A percentile compares a stretch with the other conserved stretches of the same genome.
These are phyloP conservation scores for Rehmannia glutinosa DNA, from an alignment of 257 asterid genomes.

Conservation along the genomic window DNA sequence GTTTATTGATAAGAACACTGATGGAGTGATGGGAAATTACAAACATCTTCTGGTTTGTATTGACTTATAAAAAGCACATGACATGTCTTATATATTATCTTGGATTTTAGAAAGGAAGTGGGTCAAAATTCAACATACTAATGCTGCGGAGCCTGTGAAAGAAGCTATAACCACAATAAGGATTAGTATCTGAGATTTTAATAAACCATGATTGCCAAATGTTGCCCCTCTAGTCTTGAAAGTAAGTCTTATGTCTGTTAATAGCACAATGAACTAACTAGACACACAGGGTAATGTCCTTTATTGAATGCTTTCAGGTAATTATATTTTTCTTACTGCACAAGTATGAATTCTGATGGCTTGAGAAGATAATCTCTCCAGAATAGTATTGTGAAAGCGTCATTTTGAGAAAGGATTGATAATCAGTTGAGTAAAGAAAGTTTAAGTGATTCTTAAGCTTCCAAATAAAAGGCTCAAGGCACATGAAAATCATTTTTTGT, in stretches of 20 bases:
- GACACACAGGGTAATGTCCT: too few relatives aligned
- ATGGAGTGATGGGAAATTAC: neutral
- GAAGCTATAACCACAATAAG: constrained; percentile 7
- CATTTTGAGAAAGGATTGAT: neutral
- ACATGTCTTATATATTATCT: neutral
- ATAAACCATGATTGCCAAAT: constrained; percentile 4
- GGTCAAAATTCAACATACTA: neutral
- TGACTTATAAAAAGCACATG: neutral
- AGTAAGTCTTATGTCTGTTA: neutral
- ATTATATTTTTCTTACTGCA: neutral
- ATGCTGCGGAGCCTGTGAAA: neutral
- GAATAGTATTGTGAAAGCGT: neutral
- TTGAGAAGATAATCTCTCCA: neutral
- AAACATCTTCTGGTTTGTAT: neutral
- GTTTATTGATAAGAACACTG: neutral
- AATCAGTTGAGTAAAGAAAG: neutral
- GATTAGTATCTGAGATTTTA: neutral
- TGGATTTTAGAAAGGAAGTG: neutral
- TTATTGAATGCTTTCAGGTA: too few relatives aligned
- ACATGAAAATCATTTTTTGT: neutral
- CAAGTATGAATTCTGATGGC: neutral
- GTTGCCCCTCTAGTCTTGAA: neutral
- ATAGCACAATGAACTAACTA: neutral
- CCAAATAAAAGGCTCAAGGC: neutral
- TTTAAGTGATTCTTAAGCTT: neutral